A percentile compares a stretch with the other conserved stretches of the same genome.
Evolutionary conservation across 2,329 filamentous ascomycete genomes (phyloP).

Genomic region (Phoma sp.): DNA sequence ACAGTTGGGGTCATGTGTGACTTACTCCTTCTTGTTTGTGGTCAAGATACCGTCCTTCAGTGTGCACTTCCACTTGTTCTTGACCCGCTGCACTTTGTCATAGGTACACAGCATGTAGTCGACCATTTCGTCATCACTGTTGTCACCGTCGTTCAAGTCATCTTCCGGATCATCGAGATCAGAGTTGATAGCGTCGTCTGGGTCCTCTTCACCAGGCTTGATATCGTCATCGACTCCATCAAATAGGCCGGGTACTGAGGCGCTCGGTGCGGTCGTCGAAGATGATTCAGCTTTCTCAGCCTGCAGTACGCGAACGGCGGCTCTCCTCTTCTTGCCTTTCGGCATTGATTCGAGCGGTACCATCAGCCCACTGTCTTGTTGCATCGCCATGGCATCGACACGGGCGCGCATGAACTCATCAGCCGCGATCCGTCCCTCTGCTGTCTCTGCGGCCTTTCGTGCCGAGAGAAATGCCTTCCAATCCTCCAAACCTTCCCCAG

Average conservation of each 20-base stretch:
- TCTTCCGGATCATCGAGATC: conserved; percentile 96
- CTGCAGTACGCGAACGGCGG: conserved; percentile 52
- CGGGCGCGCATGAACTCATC: conserved; percentile 74
- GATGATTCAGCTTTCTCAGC: conserved; percentile 60
- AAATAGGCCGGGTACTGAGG: conserved; percentile 42
- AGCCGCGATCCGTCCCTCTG: conserved; percentile 60
- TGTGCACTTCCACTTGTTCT: conserved; percentile 97
- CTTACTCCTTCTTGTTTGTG: conserved; percentile 87
- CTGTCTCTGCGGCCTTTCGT: conserved; percentile 59
- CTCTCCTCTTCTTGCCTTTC: conserved; percentile 52
- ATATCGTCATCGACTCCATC: conserved; percentile 66
- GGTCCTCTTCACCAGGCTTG: conserved; percentile 59
- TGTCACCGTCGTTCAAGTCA: conserved; percentile 79
- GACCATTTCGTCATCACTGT: conserved; percentile 81
- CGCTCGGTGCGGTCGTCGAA: conserved; percentile 7
- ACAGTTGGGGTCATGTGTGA: conserved; percentile 20
- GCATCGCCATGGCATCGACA: conserved; percentile 69
- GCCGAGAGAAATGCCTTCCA: conserved; percentile 66
- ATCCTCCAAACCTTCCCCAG: conserved; percentile 67
- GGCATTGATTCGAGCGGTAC: conserved; percentile 69
- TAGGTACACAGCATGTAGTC: conserved; percentile 99
- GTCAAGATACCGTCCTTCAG: conserved; percentile 96
- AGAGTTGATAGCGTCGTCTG: conserved; percentile 98
- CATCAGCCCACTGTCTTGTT: conserved; percentile 80
- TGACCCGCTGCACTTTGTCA: conserved; percentile 97